Evolutionary conservation across 1,139 yeast genomes (phyloP), one percentile per base, ranked within the genome.

Genomic region (Keqinozyma sinolaborantium): DNA sequence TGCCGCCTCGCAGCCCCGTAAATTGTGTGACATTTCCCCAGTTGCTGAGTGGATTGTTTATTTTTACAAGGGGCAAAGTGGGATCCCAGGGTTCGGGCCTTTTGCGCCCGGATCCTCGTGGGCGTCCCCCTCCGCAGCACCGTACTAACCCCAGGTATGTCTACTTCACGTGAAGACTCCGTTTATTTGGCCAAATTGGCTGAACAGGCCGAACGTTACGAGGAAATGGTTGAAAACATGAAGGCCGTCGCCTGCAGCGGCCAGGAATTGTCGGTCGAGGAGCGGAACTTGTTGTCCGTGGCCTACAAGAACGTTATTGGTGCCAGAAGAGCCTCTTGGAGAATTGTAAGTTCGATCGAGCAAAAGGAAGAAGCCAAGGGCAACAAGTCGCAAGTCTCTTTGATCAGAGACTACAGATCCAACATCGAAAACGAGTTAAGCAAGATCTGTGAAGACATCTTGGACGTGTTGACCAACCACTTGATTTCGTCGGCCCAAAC

Each of bases 141-240:
- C n/a, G n/a, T 18, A 18, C 21, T 27, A 18, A 28, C 30, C 26
- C 19, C 14, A 26, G 45, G 37, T 61, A 83, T 83, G 92, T 74
- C 94, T 51, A 71, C 83, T 61, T 76, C 90, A 58, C 95, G 97
- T 74, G 98, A 92, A 80, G 96, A 90, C 74, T 86, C 95, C 53
- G 97, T 92, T 56, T 92, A 90, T 70, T 83, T 92, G 64, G 97
- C 98, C 67, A 92, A 92, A 70, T 85, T 92, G 67, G 97, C 97
- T 55, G 98, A 92, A 73, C 97, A 92, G 75, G 97, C 98, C 56
- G 98, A 92, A 74, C 95, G 98, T 70, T 92, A 92, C 64, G 98
- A 92, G 72, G 98, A 94, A 72, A 90, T 88, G 97, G 97, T 92
- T 52, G 96, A 88, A 65, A 86, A 86, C 71, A 92, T 92, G 97